Evolutionary conservation across 2,329 filamentous ascomycete genomes (phyloP).

Genomic region (Talaromyces islandicus): DNA sequence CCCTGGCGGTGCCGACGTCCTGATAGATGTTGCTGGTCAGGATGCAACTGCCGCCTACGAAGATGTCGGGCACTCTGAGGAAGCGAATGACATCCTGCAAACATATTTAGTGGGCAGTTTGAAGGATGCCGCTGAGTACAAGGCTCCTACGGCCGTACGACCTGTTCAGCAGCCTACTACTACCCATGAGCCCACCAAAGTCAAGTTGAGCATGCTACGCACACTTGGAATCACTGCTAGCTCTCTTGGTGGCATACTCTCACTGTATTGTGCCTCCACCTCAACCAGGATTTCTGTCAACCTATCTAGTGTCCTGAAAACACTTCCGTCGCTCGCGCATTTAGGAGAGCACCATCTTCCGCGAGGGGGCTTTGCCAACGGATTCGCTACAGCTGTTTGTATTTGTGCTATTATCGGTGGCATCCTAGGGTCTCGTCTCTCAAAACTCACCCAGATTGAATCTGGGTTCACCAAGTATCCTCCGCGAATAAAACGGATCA

Average conservation of each 20-base stretch:
- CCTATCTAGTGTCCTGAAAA: too few relatives aligned
- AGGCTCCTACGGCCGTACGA: constrained; percentile 15
- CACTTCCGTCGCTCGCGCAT: too few relatives aligned
- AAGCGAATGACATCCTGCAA: constrained; percentile 38
- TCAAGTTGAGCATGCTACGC: not conserved
- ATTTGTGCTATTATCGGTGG: not conserved
- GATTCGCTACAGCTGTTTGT: not conserved
- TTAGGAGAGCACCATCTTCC: too few relatives aligned
- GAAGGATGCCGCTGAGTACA: constrained; percentile 14
- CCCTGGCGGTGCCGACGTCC: constrained; percentile 41
- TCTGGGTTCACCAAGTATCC: constrained; percentile 3
- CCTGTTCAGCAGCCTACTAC: constrained; percentile 15
- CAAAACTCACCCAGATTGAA: not conserved
- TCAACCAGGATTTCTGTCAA: constrained; percentile 22
- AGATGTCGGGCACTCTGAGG: constrained; percentile 42
- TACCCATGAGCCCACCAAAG: constrained; percentile 11
- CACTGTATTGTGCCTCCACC: not conserved
- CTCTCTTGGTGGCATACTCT: not conserved
- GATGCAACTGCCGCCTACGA: constrained; percentile 40
- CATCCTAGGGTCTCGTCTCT: not conserved
- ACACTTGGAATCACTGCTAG: not conserved
- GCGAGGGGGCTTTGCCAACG: constrained; percentile 28
- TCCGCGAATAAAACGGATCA: not conserved
- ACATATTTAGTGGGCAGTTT: constrained; percentile 27
- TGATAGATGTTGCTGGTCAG: constrained; percentile 35